These are phyloP conservation scores for Blastomyces gilchristii DNA, from an alignment of 2,329 filamentous ascomycete species.

Conservation along the genomic window DNA sequence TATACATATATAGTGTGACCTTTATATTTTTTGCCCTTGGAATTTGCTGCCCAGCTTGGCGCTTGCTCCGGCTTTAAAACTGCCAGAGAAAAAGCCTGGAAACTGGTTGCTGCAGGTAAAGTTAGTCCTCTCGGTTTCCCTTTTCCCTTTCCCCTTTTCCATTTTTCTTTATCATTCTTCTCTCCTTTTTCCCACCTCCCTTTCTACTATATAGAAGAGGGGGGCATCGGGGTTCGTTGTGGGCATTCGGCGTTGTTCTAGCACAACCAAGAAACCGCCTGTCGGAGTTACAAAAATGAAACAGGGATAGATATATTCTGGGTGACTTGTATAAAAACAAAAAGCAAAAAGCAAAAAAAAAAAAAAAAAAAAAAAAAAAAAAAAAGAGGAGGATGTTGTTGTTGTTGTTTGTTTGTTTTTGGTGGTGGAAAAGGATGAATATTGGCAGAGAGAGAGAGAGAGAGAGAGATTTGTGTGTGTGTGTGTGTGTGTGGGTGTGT, in stretches of 20 bases:
- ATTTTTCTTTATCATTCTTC: too few relatives aligned
- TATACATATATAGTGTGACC: not conserved
- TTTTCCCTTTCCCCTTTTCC: not conserved
- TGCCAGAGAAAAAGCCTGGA: not conserved
- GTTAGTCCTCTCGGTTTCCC: not conserved
- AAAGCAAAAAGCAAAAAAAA: too few relatives aligned
- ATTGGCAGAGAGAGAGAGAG: too few relatives aligned
- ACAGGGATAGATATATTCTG: not conserved
- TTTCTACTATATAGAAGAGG: not conserved
- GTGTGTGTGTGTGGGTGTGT: too few relatives aligned
- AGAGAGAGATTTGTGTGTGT: too few relatives aligned
- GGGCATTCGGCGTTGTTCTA: not conserved
- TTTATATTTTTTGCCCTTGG: not conserved
- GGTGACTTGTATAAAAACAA: not conserved
- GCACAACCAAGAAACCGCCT: not conserved
- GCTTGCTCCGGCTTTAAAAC: not conserved
- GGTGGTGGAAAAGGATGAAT: too few relatives aligned
- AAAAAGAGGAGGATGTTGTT: too few relatives aligned
- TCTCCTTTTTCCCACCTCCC: not conserved
- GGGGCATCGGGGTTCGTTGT: not conserved
- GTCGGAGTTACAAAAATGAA: not conserved
- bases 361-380: too few relatives aligned
- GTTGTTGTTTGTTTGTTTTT: too few relatives aligned
- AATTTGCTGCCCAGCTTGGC: not conserved
- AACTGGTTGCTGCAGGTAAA: not conserved